Evolutionary conservation across 495 filamentous ascomycete species (phyloP).

Genomic region (Lineolata rhizophorae): DNA sequence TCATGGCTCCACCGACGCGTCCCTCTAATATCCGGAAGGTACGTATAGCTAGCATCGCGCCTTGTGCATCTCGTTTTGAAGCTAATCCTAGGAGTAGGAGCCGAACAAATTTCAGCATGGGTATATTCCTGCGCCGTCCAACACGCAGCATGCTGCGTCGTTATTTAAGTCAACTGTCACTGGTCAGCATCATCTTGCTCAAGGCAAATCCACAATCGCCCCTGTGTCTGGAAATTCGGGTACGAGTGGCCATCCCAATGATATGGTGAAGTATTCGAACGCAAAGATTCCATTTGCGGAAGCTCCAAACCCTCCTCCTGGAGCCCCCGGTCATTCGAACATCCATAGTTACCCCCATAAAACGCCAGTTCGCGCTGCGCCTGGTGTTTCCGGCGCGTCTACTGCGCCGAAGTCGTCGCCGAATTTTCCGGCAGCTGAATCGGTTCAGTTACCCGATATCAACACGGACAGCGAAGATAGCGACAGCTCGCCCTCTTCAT

Average conservation of each 20-base stretch:
- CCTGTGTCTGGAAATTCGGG: too few species aligned
- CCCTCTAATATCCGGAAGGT: slow-evolving; percentile 65
- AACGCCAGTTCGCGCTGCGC: slow-evolving; percentile 23
- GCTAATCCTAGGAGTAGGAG: slow-evolving; percentile 22
- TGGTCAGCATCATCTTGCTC: slow-evolving; percentile 25
- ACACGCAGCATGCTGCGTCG: slow-evolving; percentile 16
- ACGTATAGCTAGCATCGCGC: too few species aligned
- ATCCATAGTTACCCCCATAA: slow-evolving; percentile 20
- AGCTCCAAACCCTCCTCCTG: slow-evolving; percentile 13
- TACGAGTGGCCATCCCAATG: slow-evolving; percentile 39
- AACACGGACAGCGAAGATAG: slow-evolving; percentile 73
- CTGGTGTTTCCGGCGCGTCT: slow-evolving; percentile 24
- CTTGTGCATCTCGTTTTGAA: too few species aligned
- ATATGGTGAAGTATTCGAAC: slow-evolving; percentile 65
- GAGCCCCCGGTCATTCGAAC: slow-evolving; percentile 1
- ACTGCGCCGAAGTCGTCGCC: slow-evolving; percentile 41
- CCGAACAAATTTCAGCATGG: slow-evolving; percentile 39
- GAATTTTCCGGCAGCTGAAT: slow-evolving; percentile 57
- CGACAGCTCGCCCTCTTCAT: slow-evolving; percentile 38
- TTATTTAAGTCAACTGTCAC: slow-evolving; percentile 22
- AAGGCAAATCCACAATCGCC: too few species aligned
- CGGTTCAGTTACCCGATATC: slow-evolving; percentile 72
- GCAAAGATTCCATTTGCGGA: slow-evolving; percentile 79
- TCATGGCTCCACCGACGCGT: slow-evolving; percentile 65
- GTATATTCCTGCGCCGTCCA: slow-evolving; percentile 32